Conservation (phyloP, 192 early-diverging fungal genomes). For the Rhizophlyctis rosea region DNA sequence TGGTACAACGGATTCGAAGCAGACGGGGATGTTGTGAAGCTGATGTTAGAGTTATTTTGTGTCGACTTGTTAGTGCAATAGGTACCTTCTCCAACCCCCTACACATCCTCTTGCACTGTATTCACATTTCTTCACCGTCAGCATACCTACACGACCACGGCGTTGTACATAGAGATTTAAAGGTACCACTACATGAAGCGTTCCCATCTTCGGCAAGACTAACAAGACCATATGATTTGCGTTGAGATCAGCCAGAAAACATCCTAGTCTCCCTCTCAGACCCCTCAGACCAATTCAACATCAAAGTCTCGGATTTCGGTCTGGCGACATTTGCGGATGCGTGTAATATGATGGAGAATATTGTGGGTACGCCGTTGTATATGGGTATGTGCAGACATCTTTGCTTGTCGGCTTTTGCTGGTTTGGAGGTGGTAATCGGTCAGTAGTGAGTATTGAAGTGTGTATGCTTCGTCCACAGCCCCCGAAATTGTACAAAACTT, state of each 20-base stretch:
- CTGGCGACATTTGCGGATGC: conserved; percentile 43
- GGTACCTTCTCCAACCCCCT: conserved; percentile 6
- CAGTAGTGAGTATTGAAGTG: background rate
- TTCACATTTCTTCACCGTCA: background rate
- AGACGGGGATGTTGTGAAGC: conserved; percentile 21
- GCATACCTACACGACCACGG: conserved; percentile 21
- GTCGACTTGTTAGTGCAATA: conserved; percentile 19
- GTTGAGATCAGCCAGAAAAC: conserved; percentile 75
- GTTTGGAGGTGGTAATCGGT: background rate
- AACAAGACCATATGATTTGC: conserved; percentile 37
- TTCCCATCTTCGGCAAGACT: conserved; percentile 1
- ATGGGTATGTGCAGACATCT: conserved; percentile 32
- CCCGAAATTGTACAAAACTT: conserved; percentile 51
- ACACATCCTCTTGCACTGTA: too few species aligned
- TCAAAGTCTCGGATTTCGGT: conserved; percentile 50
- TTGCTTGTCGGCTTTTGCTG: conserved; percentile 1
- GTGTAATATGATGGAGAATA: conserved; percentile 42
- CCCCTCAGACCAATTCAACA: conserved; percentile 40
- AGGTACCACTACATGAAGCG: background rate
- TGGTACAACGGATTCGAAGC: conserved; percentile 24
- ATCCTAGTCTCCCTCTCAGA: conserved; percentile 52
- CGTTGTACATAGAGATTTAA: background rate
- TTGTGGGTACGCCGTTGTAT: conserved; percentile 45
- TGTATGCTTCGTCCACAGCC: conserved; percentile 20
- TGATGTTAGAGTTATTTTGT: conserved; percentile 26